Percentiles rank a stretch among this genome's conserved stretches.
Evolutionary conservation across 768 basidiomycete species (phyloP).

Genomic region (Lactifluus volemus): DNA sequence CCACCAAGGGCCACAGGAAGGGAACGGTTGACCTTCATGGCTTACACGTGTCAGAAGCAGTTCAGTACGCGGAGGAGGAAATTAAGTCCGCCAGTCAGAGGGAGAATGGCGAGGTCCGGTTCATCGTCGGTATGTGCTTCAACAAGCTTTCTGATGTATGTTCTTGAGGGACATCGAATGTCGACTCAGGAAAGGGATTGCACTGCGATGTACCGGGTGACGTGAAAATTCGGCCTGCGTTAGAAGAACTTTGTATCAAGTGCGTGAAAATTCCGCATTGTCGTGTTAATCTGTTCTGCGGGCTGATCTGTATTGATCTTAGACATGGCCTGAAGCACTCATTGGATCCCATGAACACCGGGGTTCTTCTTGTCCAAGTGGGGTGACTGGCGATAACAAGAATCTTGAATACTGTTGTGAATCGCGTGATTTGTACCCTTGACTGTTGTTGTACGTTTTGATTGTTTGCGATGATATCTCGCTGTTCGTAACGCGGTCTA

Average conservation of each 20-base stretch:
- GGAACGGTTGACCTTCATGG: slow-evolving; percentile 11
- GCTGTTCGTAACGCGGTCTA: no score
- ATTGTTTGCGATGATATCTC: no score
- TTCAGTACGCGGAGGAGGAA: neutral
- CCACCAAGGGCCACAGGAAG: neutral
- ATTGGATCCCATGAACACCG: slow-evolving; percentile 1
- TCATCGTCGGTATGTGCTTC: slow-evolving; percentile 6
- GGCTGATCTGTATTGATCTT: neutral
- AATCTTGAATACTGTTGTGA: neutral
- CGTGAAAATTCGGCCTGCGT: slow-evolving; percentile 2
- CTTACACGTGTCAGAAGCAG: slow-evolving; percentile 2
- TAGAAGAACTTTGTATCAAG: neutral
- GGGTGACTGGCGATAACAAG: neutral
- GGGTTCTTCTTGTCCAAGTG: slow-evolving; percentile 1
- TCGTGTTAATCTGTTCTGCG: neutral
- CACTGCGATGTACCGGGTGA: neutral
- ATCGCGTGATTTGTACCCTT: no score
- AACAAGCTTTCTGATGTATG: neutral
- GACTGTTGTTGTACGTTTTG: no score
- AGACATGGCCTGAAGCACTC: neutral
- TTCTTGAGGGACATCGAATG: neutral
- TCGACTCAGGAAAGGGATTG: neutral
- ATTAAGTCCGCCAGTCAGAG: neutral
- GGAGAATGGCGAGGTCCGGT: neutral
- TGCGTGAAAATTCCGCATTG: neutral